Conservation (phyloP, 78 protist genomes). For the Guillardia theta region DNA sequence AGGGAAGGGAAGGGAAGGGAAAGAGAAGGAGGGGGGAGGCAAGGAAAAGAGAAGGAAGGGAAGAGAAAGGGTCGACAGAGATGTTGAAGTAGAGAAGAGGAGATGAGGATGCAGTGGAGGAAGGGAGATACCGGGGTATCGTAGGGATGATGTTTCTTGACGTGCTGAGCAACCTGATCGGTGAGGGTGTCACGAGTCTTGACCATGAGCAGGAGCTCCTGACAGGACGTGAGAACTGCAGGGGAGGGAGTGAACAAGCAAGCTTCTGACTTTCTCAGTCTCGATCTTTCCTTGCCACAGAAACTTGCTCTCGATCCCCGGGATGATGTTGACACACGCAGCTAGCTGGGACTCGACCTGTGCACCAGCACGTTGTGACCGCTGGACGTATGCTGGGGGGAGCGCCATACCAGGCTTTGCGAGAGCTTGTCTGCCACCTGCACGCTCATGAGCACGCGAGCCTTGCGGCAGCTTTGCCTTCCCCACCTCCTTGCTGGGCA, state of each 20-base stretch:
- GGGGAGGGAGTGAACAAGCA: neutral
- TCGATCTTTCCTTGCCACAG: neutral
- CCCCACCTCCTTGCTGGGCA: neutral
- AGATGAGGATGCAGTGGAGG: neutral
- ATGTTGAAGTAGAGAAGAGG: neutral
- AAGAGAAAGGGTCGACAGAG: neutral
- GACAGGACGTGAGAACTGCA: neutral
- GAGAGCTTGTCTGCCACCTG: neutral
- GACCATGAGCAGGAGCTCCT: neutral
- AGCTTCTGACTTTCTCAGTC: neutral
- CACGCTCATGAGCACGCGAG: neutral
- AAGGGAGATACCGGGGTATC: neutral
- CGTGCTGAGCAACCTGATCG: neutral
- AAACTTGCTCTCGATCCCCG: neutral
- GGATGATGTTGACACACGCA: slow-evolving; percentile 17
- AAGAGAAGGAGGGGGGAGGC: neutral
- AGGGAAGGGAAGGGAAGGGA: neutral
- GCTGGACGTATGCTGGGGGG: neutral
- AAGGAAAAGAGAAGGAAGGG: neutral
- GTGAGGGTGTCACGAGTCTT: neutral
- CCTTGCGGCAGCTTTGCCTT: neutral
- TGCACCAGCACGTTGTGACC: neutral
- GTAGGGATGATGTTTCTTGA: slow-evolving; percentile 4
- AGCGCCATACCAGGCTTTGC: neutral
- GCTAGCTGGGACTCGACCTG: slow-evolving; percentile 17